Conservation (phyloP, 2,329 filamentous ascomycete genomes). For the Balansia obtecta region DNA sequence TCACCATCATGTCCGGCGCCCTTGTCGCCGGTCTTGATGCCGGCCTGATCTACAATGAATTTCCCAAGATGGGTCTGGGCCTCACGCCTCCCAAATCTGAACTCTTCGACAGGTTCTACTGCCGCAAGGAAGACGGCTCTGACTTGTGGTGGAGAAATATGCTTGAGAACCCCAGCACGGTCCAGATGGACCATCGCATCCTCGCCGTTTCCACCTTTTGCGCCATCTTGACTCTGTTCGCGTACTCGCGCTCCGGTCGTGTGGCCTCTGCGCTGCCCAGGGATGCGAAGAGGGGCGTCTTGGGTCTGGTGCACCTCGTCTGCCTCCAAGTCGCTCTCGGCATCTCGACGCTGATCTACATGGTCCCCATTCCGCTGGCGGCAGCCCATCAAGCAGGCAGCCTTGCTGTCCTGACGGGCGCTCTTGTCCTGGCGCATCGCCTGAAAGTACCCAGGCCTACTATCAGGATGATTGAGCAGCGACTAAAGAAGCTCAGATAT, state of each 20-base stretch:
- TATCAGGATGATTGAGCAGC: slow-evolving; percentile 44
- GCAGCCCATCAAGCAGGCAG: slow-evolving; percentile 89
- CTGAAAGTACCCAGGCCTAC: slow-evolving; percentile 60
- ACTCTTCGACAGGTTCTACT: slow-evolving; percentile 78
- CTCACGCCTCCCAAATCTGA: slow-evolving; percentile 71
- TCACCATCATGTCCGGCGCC: slow-evolving; percentile 84
- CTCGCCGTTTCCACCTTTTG: slow-evolving; percentile 83
- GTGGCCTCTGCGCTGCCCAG: slow-evolving; percentile 46
- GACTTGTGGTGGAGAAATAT: slow-evolving; percentile 97
- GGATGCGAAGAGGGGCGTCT: slow-evolving; percentile 54
- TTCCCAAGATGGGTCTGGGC: slow-evolving; percentile 85
- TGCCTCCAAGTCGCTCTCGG: slow-evolving; percentile 73
- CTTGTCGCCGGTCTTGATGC: slow-evolving; percentile 92
- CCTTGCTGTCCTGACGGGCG: slow-evolving; percentile 71
- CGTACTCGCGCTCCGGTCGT: slow-evolving; percentile 60
- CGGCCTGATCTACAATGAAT: slow-evolving; percentile 97
- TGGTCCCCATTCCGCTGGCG: slow-evolving; percentile 80
- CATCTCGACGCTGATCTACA: slow-evolving; percentile 83
- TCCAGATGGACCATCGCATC: slow-evolving; percentile 91
- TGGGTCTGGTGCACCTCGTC: slow-evolving; percentile 73
- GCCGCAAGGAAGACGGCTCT: slow-evolving; percentile 59
- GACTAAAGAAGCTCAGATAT: slow-evolving; percentile 22
- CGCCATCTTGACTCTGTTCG: slow-evolving; percentile 64
- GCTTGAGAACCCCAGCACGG: slow-evolving; percentile 90
- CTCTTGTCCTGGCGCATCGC: slow-evolving; percentile 65